These are phyloP conservation scores for Wickerhamiella dianesei DNA, from an alignment of 805 yeast genomes.

Conservation along the genomic window DNA sequence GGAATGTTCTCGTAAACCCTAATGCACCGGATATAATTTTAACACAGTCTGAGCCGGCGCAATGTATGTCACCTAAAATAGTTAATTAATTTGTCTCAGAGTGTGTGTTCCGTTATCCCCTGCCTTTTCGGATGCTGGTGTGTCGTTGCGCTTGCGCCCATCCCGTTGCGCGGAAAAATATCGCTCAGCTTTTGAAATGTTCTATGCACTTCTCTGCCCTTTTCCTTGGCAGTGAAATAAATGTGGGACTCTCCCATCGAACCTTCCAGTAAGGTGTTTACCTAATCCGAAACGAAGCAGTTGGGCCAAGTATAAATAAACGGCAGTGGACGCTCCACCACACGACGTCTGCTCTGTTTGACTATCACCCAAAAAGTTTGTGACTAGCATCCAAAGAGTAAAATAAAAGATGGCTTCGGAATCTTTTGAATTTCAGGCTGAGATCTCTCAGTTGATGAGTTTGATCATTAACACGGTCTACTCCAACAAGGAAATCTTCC, in stretches of 20 bases:
- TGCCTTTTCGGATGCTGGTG: too few species aligned
- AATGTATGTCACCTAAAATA: too few species aligned
- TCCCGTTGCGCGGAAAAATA: not conserved
- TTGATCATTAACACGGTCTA: constrained; percentile 99
- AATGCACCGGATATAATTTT: too few species aligned
- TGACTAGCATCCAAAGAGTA: not conserved
- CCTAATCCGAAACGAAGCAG: constrained; percentile 4
- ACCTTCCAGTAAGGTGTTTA: constrained; percentile 3
- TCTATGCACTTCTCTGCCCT: not conserved
- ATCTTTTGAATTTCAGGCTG: constrained; percentile 88
- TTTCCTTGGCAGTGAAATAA: not conserved
- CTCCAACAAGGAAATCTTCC: constrained; percentile 97
- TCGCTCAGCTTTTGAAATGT: not conserved
- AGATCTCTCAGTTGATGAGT: constrained; percentile 99
- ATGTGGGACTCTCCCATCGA: not conserved
- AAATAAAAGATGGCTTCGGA: constrained; percentile 25
- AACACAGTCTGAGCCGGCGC: too few species aligned
- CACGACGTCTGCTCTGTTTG: not conserved
- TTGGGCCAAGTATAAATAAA: not conserved
- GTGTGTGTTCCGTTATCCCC: too few species aligned
- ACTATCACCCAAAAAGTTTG: not conserved
- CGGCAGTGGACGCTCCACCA: too few species aligned
- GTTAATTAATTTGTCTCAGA: too few species aligned
- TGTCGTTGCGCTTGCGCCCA: too few species aligned
- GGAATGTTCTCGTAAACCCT: too few species aligned